Percentiles rank a stretch among this genome's conserved stretches.
These are phyloP conservation scores for Oryza rufipogon DNA, from an alignment of 176 grass and related monocot species.

Conservation along the genomic window DNA sequence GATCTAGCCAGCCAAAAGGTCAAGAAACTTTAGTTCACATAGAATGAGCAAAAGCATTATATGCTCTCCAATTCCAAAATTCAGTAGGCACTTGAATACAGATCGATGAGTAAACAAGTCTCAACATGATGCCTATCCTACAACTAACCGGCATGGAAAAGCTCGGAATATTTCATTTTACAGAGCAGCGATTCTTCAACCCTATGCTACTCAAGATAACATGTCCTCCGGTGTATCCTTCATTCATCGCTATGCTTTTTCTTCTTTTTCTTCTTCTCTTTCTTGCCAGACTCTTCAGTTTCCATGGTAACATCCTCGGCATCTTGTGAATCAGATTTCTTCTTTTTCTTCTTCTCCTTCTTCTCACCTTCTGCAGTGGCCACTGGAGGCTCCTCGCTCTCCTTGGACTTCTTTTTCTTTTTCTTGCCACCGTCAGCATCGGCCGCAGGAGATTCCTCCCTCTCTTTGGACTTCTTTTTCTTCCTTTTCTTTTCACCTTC, in stretches of 20 bases:
- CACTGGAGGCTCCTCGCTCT: conserved; percentile 23
- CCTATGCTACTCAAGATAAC: not conserved
- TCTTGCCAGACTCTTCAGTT: conserved; percentile 38
- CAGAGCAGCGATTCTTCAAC: conserved; percentile 1
- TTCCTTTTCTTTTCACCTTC: conserved; percentile 43
- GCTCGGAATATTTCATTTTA: conserved; percentile 3
- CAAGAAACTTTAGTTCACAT: not conserved
- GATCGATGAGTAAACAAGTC: not conserved
- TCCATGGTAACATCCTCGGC: conserved; percentile 30
- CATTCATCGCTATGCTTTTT: conserved; percentile 41
- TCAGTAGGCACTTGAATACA: not conserved
- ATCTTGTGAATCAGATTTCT: conserved; percentile 30
- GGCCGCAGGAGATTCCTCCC: conserved; percentile 18
- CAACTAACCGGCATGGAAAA: not conserved
- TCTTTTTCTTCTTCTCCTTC: conserved; percentile 54
- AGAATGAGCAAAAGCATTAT: not conserved
- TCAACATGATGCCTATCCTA: not conserved
- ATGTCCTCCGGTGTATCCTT: not conserved
- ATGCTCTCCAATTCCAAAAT: not conserved
- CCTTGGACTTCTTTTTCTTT: conserved; percentile 62
- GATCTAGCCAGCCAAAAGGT: not conserved
- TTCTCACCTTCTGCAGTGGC: conserved; percentile 23
- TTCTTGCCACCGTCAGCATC: conserved; percentile 51
- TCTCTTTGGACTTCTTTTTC: conserved; percentile 48
- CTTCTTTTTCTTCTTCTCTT: conserved; percentile 56